These are phyloP conservation scores for Abrus precatorius DNA, from an alignment of 306 rosid species.

Conservation along the genomic window DNA sequence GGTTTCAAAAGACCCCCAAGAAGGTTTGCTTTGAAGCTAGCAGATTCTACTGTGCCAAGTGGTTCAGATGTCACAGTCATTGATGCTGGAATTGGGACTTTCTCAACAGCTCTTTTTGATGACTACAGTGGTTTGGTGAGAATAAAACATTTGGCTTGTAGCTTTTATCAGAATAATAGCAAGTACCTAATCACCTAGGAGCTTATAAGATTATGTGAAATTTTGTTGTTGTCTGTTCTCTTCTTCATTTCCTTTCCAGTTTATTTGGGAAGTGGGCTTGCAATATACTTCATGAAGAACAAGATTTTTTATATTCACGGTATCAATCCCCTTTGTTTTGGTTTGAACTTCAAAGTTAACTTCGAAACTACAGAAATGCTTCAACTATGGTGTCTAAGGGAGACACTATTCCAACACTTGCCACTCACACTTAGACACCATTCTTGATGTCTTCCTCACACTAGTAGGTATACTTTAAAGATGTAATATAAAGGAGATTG, in stretches of 20 bases:
- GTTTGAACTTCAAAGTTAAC: neutral
- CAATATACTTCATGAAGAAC: neutral
- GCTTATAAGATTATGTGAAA: conserved; percentile 8
- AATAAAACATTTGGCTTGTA: conserved; percentile 43
- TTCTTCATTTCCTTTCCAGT: neutral
- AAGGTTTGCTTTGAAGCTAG: conserved; percentile 91
- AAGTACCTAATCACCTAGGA: neutral
- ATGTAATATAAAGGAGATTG: neutral
- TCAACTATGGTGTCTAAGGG: neutral
- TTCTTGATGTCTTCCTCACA: neutral
- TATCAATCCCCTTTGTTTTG: conserved; percentile 15
- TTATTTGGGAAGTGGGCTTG: conserved; percentile 10
- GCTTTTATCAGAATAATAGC: conserved; percentile 29
- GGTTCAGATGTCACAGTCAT: conserved; percentile 77
- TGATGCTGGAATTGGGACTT: conserved; percentile 84
- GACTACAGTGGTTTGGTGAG: conserved; percentile 99
- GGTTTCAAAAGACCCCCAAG: conserved; percentile 93
- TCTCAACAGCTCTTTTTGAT: conserved; percentile 93
- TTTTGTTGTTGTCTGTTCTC: neutral
- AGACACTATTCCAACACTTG: too few species aligned
- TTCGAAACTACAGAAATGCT: conserved; percentile 7
- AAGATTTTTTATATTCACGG: conserved; percentile 1
- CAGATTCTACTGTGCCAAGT: conserved; percentile 70
- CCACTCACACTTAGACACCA: too few species aligned
- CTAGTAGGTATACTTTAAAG: neutral